Evolutionary conservation across 768 basidiomycete genomes (phyloP), one percentile per base, ranked within the genome.

Genomic region (Tricholomella constricta): DNA sequence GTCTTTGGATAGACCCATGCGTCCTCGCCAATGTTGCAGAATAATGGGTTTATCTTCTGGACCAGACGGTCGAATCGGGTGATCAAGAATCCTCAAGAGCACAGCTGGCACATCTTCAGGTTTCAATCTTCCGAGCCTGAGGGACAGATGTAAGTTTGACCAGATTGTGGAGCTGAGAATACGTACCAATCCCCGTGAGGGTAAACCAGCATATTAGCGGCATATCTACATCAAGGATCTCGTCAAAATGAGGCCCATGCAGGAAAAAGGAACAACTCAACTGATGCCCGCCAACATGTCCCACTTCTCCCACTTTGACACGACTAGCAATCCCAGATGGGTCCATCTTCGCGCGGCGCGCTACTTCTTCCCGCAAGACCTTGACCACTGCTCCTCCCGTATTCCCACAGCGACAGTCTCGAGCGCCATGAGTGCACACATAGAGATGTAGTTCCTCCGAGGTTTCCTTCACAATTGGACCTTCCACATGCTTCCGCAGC

Each of bases 281-380:
- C 91, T 89, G 78, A 69, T 94, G 91, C 22, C 90, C 90, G 1
- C 92, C 91, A 45, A 94, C 84, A 67, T 94, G 91, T 2, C 80
- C 87, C 6, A 86, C 80, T 57, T 90, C 83, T 3, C 82, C 82
- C 2, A 92, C 72, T 76, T 75, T 59, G 55, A 82, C 54, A 34
- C 63, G 56, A 6, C 55, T 57, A 1, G 66, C 63, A 2, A 60
- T 46, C 8, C 67, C 65, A 34, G n/a, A 38, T 1, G 67, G 62
- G 29, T 74, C 62, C 9, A 29, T 55, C 40, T 68, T 54, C 19
- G 64, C 66, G 44, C 77, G 74, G 35, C 62, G 68, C 34, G 64
- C 65, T 6, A 88, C 66, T 62, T 89, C 86, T 4, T 74, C 69
- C 15, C 72, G 69, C 23, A 94, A 63, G 2, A 83, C 77, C 0